phyloP scores from a whole-genome alignment of 1,284 basidiomycete species.

The Gomphus bonarii region DNA sequence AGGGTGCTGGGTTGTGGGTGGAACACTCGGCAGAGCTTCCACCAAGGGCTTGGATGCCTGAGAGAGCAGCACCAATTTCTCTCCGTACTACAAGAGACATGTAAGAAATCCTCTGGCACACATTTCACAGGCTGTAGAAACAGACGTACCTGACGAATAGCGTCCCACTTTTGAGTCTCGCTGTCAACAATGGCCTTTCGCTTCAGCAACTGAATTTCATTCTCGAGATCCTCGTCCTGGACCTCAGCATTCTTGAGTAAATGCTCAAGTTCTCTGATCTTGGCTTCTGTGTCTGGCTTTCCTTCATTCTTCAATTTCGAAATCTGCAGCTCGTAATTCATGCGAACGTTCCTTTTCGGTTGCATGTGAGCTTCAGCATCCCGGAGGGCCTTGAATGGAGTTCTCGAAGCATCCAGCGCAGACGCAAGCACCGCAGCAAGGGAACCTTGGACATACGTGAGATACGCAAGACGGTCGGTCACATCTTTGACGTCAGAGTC shows the following conservation, averaged over 20 bases:
- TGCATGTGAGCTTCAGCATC: slow-evolving; percentile 52
- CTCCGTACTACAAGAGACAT: slow-evolving; percentile 43
- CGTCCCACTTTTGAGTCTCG: slow-evolving; percentile 65
- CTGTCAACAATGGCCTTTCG: slow-evolving; percentile 63
- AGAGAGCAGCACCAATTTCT: slow-evolving; percentile 62
- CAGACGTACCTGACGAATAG: slow-evolving; percentile 53
- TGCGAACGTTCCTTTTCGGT: slow-evolving; percentile 51
- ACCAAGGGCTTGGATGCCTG: slow-evolving; percentile 57
- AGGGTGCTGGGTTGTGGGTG: slow-evolving; percentile 41
- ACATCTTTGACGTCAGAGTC: slow-evolving; percentile 66
- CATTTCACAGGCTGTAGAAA: background rate
- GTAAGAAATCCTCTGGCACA: slow-evolving; percentile 1
- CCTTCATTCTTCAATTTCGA: slow-evolving; percentile 53
- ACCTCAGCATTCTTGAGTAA: slow-evolving; percentile 51
- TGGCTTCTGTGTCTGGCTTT: slow-evolving; percentile 47
- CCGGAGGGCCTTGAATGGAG: slow-evolving; percentile 57
- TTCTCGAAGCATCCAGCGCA: slow-evolving; percentile 51
- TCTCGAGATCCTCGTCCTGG: slow-evolving; percentile 56
- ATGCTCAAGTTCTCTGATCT: slow-evolving; percentile 50
- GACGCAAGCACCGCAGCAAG: slow-evolving; percentile 47
- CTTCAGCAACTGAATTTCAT: slow-evolving; percentile 58
- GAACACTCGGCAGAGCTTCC: slow-evolving; percentile 47
- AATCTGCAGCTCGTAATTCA: slow-evolving; percentile 49
- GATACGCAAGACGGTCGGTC: slow-evolving; percentile 65
- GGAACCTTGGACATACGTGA: slow-evolving; percentile 65